These are phyloP conservation scores for Zymoseptoria crescenta DNA, from an alignment of 2,329 filamentous ascomycete genomes.

Conservation along the genomic window DNA sequence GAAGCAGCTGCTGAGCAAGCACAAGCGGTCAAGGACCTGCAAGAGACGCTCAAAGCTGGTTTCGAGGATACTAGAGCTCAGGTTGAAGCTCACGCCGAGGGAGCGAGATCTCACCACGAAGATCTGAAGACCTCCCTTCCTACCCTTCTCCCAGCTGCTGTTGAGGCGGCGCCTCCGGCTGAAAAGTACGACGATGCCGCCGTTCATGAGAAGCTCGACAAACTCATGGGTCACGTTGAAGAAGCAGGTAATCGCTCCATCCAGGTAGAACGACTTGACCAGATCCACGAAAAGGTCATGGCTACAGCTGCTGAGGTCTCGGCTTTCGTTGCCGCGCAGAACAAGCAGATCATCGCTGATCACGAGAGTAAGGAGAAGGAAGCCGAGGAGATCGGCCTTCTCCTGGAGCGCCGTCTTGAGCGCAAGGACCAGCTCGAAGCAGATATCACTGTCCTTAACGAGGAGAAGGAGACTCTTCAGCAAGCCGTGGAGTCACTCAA, in stretches of 20 bases:
- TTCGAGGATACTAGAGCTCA: slow-evolving; percentile 37
- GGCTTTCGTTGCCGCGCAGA: slow-evolving; percentile 71
- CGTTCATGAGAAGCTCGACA: slow-evolving; percentile 40
- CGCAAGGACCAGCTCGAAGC: slow-evolving; percentile 54
- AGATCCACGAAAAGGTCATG: slow-evolving; percentile 82
- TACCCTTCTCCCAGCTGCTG: slow-evolving; percentile 37
- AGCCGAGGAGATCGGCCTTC: slow-evolving; percentile 68
- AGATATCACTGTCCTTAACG: slow-evolving; percentile 39
- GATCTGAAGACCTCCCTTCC: slow-evolving; percentile 37
- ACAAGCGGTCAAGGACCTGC: slow-evolving; percentile 36
- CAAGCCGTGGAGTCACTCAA: slow-evolving; percentile 52
- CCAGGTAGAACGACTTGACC: slow-evolving; percentile 74
- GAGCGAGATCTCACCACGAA: slow-evolving; percentile 34
- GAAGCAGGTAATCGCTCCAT: slow-evolving; percentile 61
- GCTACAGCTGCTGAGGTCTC: slow-evolving; percentile 77
- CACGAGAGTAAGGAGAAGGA: slow-evolving; percentile 71
- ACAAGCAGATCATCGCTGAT: slow-evolving; percentile 64
- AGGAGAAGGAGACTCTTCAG: slow-evolving; percentile 39
- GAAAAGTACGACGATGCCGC: slow-evolving; percentile 59
- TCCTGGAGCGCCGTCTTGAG: slow-evolving; percentile 67
- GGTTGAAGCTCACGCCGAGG: slow-evolving; percentile 17
- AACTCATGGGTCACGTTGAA: slow-evolving; percentile 55
- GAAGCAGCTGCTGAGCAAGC: slow-evolving; percentile 31
- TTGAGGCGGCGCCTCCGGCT: slow-evolving; percentile 28
- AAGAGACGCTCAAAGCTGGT: slow-evolving; percentile 35